Evolutionary conservation across 352 stramenopile genomes (phyloP).

Genomic region (Pythium rhizo-oryzae): DNA sequence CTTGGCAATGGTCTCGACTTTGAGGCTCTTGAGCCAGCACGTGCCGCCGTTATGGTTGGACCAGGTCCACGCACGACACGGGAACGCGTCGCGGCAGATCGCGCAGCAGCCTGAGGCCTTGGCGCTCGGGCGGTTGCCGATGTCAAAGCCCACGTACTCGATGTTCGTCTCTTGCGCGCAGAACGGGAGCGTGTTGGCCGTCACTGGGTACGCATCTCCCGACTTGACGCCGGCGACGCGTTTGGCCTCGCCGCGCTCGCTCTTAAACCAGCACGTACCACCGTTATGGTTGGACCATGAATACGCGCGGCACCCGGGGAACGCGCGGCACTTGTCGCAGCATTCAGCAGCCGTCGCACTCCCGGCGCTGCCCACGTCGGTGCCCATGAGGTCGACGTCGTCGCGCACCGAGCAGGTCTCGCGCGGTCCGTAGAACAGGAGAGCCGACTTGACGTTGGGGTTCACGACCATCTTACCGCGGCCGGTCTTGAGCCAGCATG

Average conservation of each 20-base stretch:
- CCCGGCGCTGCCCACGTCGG: conserved; percentile 11
- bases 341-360: conserved; percentile 14
- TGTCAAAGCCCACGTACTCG: conserved; percentile 35
- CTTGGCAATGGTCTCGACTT: background rate
- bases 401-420: background rate
- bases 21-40: conserved; percentile 56
- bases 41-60: conserved; percentile 53
- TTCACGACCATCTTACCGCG: background rate
- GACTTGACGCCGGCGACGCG: background rate
- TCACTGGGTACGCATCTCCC: background rate
- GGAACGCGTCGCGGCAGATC: conserved; percentile 32
- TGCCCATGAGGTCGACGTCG: conserved; percentile 9
- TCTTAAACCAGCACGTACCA: conserved; percentile 3
- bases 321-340: conserved; percentile 27
- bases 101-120: conserved; percentile 26
- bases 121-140: conserved; percentile 6
- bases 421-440: background rate
- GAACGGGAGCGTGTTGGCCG: background rate
- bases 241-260: background rate
- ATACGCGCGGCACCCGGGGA: conserved; percentile 10
- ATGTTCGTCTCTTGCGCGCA: conserved; percentile 1
- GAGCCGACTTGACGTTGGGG: background rate
- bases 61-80: conserved; percentile 60
- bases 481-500: conserved; percentile 54
- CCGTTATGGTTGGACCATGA: conserved; percentile 11